Evolutionary conservation across 148 eudicot species (phyloP), one percentile per base, ranked within the genome.

Genomic region (Arctostaphylos glauca): DNA sequence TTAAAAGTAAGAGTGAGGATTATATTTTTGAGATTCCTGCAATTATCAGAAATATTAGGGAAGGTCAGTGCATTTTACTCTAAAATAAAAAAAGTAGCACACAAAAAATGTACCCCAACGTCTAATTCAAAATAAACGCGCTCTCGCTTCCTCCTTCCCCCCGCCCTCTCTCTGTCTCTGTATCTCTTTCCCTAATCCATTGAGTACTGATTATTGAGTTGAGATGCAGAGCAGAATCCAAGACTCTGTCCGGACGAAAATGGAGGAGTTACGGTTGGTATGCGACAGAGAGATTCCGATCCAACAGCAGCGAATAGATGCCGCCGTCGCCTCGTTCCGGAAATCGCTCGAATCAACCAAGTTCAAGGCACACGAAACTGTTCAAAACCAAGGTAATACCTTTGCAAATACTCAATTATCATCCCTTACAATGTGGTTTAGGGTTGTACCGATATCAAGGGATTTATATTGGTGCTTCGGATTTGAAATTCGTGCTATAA

Each of bases 281-380:
- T 92, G 93, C 85, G 92, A 88, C 38, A 76, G 85, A 82, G 91
- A 93, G 81, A 90, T 93, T 67, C 74, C 88, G 49, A 88, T 81
- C 70, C 94, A 86, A 50, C 92, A 87, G 46, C 90, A 86, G 13
- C 85, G 81, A 25, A 72, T 89, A 73, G 87, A 88, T 41, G 38
- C 85, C 4, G 56, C 83, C 53, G 53, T 60, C 44, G 31, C 47
- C 59, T 81, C 84, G 23, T 84, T 89, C 25, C 64, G n/a, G 5
- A 86, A 80, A 2, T 86, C 87, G 8, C 85, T 95, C 59, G 87
- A 86, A 68, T 91, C 88, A 2, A 60, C 83, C n/a, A 84, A 82
- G 77, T 81, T 87, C 21, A 86, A 77, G 74, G 83, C 90, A 10
- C 86, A 85, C 23, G 44, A 82, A 77, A 80, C 91, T 46, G 81